Evolutionary conservation across 176 grass and related monocot genomes (phyloP).

Genomic region (Rhynchospora breviuscula): DNA sequence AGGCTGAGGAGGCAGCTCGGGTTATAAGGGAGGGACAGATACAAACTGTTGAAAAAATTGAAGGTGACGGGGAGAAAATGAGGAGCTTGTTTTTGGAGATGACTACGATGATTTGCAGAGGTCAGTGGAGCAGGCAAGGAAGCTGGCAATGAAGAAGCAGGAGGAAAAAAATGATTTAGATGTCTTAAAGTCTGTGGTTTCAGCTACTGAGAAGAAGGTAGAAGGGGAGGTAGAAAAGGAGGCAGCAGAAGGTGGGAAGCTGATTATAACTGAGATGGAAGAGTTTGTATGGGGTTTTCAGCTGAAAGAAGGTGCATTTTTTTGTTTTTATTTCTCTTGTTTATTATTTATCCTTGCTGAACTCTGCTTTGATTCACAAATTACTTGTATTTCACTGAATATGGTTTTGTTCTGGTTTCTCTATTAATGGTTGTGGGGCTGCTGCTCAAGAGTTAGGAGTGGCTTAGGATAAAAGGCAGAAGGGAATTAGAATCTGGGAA

Average conservation of each 20-base stretch:
- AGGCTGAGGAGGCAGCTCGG: conserved; percentile 75
- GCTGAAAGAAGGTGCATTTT: conserved; percentile 57
- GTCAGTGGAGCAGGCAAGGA: conserved; percentile 87
- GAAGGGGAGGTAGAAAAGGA: conserved; percentile 32
- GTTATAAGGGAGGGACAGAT: conserved; percentile 57
- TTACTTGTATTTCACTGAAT: background rate
- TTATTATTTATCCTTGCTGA: background rate
- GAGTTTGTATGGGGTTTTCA: conserved; percentile 86
- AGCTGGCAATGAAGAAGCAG: conserved; percentile 54
- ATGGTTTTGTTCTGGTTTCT: background rate
- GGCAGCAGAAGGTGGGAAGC: conserved; percentile 46
- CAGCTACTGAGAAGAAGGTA: conserved; percentile 46
- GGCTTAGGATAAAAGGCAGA: background rate
- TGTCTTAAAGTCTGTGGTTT: conserved; percentile 42
- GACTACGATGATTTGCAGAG: conserved; percentile 90
- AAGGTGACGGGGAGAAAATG: conserved; percentile 6
- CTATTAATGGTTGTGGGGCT: background rate
- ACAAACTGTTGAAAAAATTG: conserved; percentile 20
- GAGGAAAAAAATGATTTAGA: conserved; percentile 49
- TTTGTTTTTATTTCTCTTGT: background rate
- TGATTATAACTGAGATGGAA: conserved; percentile 85
- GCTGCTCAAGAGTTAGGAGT: background rate
- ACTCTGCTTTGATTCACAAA: background rate
- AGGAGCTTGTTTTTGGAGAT: conserved; percentile 68
- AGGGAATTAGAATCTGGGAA: background rate